Evolutionary conservation across 345 rosid genomes (phyloP), one percentile per base, ranked within the genome.

Genomic region (Geranium rotundifolium): DNA sequence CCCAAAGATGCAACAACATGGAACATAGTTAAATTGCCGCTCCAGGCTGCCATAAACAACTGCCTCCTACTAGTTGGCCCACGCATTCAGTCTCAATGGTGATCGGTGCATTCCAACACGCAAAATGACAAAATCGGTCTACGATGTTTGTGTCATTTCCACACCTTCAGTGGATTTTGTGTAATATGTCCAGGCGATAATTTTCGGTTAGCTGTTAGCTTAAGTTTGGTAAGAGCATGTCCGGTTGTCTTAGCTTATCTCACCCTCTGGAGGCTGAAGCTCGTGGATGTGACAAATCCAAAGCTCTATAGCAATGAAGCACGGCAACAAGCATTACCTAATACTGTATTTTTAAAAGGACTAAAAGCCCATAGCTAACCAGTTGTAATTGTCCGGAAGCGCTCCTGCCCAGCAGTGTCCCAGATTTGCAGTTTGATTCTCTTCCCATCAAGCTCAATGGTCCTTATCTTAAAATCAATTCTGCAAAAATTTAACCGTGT

Each of bases 401-500:
- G 79, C 69, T 88, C 95, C 64, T 88, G 95, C 50, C 95, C 95
- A 61, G 95, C 95, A 49, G 81, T 92, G 62, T 89, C 98, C 98
- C 98, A 92, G 20, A 92, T 92, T 76, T 92, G 98, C 64, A 89
- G 77, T 77, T 92, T 92, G 78, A 92, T 89, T 69, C 93, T 72
- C 77, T 89, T 92, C 17, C 91, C 93, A 82, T 92, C 98, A 31
- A 92, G 88, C 79, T 92, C 98, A 66, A 92, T 83, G 56, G 98
- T 92, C 73, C 98, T 72, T 73, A 92, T 92, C 95, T 92, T 92
- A 68, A 92, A 92, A 71, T 92, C 97, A 71, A 92, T 92, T 3
- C 97, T 92, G 84, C 67, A 27, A 66, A 49, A 46, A 3, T 14
- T 16, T 46, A 46, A 46, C 15, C 16, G 12, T 9, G 56, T 46